Conservation (phyloP, 345 rosid species). For the Euphorbia peplus region DNA sequence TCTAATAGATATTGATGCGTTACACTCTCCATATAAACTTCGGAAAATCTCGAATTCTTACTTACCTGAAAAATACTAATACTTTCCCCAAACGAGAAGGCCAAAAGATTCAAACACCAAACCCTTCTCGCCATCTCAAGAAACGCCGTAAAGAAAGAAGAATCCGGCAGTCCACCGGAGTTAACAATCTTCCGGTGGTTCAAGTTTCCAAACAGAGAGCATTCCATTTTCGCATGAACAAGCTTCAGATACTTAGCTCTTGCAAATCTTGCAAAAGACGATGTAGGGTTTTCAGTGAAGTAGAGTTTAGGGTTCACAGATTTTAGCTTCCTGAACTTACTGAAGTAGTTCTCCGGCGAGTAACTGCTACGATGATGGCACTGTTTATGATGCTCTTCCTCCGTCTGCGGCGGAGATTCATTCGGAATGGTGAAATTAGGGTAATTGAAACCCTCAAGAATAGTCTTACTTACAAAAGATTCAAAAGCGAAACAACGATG, state of each 20-base stretch:
- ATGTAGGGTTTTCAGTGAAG: constrained; percentile 49
- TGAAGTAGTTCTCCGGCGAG: constrained; percentile 32
- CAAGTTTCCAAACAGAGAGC: constrained; percentile 81
- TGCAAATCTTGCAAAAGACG: constrained; percentile 50
- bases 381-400: background rate
- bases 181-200: constrained; percentile 73
- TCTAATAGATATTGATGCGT: constrained; percentile 48
- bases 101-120: constrained; percentile 75
- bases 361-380: background rate
- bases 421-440: constrained; percentile 32
- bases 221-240: constrained; percentile 96
- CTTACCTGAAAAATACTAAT: constrained; percentile 64
- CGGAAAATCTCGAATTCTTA: constrained; percentile 71
- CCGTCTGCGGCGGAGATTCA: constrained; percentile 8
- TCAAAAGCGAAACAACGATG: constrained; percentile 65
- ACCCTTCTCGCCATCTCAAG: constrained; percentile 76
- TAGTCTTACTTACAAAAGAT: constrained; percentile 61
- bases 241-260: constrained; percentile 62
- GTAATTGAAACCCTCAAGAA: constrained; percentile 62
- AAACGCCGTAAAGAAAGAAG: constrained; percentile 62
- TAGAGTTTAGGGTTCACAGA: constrained; percentile 41
- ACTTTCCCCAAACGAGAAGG: constrained; percentile 50
- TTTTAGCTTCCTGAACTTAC: constrained; percentile 48
- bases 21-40: constrained; percentile 84
- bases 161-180: constrained; percentile 71